Conservation (phyloP, 2,329 filamentous ascomycete genomes). For the Cadophora sp. region DNA sequence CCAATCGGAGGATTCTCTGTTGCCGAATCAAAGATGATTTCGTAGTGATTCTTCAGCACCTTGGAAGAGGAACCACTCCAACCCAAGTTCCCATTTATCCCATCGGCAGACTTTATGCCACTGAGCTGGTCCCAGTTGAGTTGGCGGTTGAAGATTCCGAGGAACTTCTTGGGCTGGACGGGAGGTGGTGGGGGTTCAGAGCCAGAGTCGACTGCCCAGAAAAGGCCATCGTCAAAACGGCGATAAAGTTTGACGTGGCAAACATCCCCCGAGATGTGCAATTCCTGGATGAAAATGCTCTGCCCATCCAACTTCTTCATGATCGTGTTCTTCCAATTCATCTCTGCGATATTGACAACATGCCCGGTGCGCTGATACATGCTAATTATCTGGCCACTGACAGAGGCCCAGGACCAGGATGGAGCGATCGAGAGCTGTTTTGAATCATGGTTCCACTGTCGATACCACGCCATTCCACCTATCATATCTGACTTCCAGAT, state of each 20-base stretch:
- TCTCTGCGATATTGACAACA: not conserved
- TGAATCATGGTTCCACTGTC: not conserved
- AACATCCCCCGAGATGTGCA: not conserved
- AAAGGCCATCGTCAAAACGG: not conserved
- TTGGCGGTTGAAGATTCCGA: not conserved
- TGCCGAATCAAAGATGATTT: not conserved
- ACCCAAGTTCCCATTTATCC: not conserved
- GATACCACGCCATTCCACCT: slow-evolving; percentile 4
- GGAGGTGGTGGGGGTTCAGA: not conserved
- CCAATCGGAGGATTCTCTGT: not conserved
- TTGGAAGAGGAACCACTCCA: not conserved
- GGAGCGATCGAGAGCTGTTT: not conserved
- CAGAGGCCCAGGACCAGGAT: not conserved
- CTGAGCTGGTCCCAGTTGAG: not conserved
- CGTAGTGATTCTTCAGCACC: not conserved
- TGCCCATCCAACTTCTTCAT: not conserved
- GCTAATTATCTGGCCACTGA: not conserved
- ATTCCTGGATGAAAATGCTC: not conserved
- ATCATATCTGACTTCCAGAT: slow-evolving; percentile 6
- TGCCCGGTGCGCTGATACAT: not conserved
- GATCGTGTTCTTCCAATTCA: not conserved
- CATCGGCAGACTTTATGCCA: not conserved
- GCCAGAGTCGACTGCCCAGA: not conserved
- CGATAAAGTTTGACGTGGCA: not conserved
- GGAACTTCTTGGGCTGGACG: not conserved